These are phyloP conservation scores for Spencermartinsiella europaea DNA, from an alignment of 805 yeast species.

Conservation along the genomic window DNA sequence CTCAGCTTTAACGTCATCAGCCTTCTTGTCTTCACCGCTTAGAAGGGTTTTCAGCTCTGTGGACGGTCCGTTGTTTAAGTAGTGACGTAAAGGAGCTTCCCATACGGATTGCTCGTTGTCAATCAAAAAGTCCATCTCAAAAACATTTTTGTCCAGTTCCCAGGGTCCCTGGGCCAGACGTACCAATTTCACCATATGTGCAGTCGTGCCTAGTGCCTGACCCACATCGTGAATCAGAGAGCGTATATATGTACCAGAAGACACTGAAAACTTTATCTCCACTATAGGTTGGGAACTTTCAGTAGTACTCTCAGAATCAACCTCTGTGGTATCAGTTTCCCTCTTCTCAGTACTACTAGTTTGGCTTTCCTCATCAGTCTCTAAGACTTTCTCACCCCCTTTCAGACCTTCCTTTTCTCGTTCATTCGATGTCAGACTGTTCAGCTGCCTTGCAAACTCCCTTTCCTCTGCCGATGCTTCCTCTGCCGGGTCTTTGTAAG, in stretches of 20 bases:
- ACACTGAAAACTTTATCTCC: slow-evolving; percentile 71
- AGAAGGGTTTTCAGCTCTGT: neutral
- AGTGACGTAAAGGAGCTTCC: slow-evolving; percentile 31
- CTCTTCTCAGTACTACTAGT: slow-evolving; percentile 6
- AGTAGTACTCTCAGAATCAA: slow-evolving; percentile 35
- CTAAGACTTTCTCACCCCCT: too few species aligned
- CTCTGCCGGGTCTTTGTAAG: slow-evolving; percentile 37
- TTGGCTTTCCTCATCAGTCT: slow-evolving; percentile 11
- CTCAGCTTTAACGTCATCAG: too few species aligned
- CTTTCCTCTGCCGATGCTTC: slow-evolving; percentile 33
- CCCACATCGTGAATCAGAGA: slow-evolving; percentile 87
- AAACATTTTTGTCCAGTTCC: slow-evolving; percentile 65
- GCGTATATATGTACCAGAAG: slow-evolving; percentile 94
- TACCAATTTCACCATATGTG: slow-evolving; percentile 81
- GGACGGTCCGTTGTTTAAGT: slow-evolving; percentile 10
- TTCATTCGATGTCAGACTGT: slow-evolving; percentile 2
- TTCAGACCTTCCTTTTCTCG: slow-evolving; percentile 28
- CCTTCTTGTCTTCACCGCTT: neutral
- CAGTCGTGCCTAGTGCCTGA: slow-evolving; percentile 68
- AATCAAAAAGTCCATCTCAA: slow-evolving; percentile 52
- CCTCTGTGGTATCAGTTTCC: slow-evolving; percentile 45
- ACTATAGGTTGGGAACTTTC: slow-evolving; percentile 58
- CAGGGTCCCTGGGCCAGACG: slow-evolving; percentile 79
- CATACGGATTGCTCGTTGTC: slow-evolving; percentile 58
- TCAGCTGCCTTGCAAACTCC: slow-evolving; percentile 41